Evolutionary conservation across 1,139 yeast genomes (phyloP).

Genomic region (Saccharomyces hybrid): DNA sequence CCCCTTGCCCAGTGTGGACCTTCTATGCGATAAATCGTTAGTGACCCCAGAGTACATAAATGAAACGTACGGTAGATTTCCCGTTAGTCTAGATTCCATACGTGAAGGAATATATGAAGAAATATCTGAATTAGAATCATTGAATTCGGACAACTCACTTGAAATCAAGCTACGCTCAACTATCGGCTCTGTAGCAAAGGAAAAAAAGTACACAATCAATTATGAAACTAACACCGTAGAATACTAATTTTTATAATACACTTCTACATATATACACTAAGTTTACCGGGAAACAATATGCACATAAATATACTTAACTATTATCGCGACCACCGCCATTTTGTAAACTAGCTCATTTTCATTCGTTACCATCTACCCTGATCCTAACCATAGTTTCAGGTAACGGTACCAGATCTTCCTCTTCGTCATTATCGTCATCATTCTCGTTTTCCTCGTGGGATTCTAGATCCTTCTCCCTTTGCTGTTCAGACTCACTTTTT

Average conservation of each 20-base stretch:
- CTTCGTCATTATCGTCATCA: conserved; percentile 4
- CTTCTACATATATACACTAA: conserved; percentile 4
- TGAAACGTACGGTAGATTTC: conserved; percentile 21
- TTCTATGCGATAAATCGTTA: conserved; percentile 13
- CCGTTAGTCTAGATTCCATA: conserved; percentile 19
- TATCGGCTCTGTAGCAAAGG: conserved; percentile 33
- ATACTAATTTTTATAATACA: conserved; percentile 3
- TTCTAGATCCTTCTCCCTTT: not conserved
- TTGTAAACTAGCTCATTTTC: not conserved
- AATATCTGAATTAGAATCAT: not conserved
- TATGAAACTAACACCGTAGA: conserved; percentile 32
- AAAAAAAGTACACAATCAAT: conserved; percentile 31
- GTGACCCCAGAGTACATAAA: conserved; percentile 17
- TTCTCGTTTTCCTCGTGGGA: not conserved
- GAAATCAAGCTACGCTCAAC: conserved; percentile 35
- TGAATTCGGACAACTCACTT: conserved; percentile 12
- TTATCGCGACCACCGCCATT: not conserved
- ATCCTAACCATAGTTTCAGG: conserved; percentile 71
- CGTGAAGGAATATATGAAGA: not conserved
- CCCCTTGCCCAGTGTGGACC: conserved; percentile 27
- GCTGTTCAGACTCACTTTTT: not conserved
- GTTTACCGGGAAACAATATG: not conserved
- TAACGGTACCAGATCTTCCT: conserved; percentile 37
- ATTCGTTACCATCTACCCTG: conserved; percentile 34
- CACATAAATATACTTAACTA: not conserved